Evolutionary conservation across 2,329 filamentous ascomycete species (phyloP).

Genomic region (Fusarium annulatum): DNA sequence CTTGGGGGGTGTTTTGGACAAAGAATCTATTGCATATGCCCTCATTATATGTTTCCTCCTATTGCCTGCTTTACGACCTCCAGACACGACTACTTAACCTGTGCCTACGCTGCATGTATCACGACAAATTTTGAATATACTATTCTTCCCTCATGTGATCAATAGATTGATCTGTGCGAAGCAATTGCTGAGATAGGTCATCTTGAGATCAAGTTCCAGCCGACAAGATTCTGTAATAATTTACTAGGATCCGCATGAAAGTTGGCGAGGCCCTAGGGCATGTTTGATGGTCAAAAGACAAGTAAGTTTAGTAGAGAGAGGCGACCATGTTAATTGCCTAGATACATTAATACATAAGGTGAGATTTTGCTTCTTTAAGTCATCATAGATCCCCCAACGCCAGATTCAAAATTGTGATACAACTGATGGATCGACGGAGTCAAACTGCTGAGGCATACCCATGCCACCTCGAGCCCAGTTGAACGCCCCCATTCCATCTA

Average conservation of each 20-base stretch:
- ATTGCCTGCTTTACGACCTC: background rate
- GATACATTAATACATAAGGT: background rate
- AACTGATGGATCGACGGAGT: conserved; percentile 30
- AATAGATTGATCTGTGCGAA: background rate
- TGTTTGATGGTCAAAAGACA: background rate
- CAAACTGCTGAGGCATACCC: conserved; percentile 24
- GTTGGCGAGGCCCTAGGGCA: background rate
- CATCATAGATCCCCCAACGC: background rate
- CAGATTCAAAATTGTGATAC: conserved; percentile 24
- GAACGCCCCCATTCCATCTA: conserved; percentile 39
- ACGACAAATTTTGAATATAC: background rate
- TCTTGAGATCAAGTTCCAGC: background rate
- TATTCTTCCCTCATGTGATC: background rate
- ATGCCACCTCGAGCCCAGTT: conserved; percentile 24
- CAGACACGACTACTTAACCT: background rate
- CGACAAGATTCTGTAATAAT: background rate
- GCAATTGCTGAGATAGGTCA: background rate
- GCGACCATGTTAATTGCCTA: background rate
- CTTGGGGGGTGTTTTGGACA: conserved; percentile 42
- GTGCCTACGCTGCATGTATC: background rate
- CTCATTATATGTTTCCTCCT: conserved; percentile 20
- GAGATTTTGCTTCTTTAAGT: conserved; percentile 4
- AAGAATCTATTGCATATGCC: conserved; percentile 41
- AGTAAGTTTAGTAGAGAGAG: background rate
- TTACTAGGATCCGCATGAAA: background rate